These are phyloP conservation scores for Monosporozyma servazzii DNA, from an alignment of 805 yeast genomes.

Conservation along the genomic window DNA sequence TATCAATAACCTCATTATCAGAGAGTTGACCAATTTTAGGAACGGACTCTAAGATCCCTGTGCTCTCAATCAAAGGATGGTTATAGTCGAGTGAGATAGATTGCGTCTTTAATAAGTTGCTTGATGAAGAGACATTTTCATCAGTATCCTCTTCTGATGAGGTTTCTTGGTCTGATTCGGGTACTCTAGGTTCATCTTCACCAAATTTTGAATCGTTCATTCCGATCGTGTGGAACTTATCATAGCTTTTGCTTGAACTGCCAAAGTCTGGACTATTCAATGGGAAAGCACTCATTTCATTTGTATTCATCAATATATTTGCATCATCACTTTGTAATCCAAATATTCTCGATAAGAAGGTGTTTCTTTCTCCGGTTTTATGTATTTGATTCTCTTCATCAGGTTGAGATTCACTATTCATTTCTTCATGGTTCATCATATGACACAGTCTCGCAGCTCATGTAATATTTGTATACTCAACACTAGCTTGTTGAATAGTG, in stretches of 20 bases:
- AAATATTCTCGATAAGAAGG: constrained; percentile 28
- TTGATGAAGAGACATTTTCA: constrained; percentile 1
- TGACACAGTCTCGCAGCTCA: background rate
- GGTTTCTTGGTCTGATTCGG: constrained; percentile 29
- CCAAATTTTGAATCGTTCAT: background rate
- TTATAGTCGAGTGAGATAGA: background rate
- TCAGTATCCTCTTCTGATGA: constrained; percentile 21
- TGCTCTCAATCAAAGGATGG: background rate
- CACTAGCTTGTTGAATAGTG: too few relatives aligned
- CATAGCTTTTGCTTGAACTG: background rate
- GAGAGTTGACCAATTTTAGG: constrained; percentile 32
- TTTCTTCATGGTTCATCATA: background rate
- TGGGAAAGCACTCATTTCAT: constrained; percentile 23
- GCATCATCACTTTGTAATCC: constrained; percentile 27
- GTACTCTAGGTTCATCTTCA: constrained; percentile 19
- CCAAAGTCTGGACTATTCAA: background rate
- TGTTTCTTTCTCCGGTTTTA: constrained; percentile 12
- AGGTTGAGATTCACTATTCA: background rate
- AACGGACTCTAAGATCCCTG: constrained; percentile 11
- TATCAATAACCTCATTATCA: constrained; percentile 30
- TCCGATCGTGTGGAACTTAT: background rate
- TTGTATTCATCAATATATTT: constrained; percentile 18
- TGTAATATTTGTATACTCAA: too few relatives aligned
- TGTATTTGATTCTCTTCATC: background rate
- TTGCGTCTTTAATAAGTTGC: background rate